Conservation (phyloP, 768 basidiomycete species). For the Zangia roseola region DNA sequence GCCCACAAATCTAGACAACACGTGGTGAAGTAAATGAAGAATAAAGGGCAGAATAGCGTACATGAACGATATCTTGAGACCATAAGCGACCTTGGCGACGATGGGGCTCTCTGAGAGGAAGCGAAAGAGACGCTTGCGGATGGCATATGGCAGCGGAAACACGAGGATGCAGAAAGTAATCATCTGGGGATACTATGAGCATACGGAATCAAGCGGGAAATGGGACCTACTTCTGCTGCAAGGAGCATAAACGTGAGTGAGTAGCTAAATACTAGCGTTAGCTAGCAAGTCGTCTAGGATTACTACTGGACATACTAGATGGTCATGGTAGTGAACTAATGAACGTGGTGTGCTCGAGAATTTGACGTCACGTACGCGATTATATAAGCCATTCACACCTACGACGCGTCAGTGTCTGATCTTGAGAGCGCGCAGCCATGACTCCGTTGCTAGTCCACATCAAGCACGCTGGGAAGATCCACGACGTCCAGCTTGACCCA, state of each 20-base stretch:
- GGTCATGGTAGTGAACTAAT: constrained; percentile 43
- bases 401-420: constrained; percentile 23
- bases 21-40: background rate
- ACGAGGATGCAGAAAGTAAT: constrained; percentile 82
- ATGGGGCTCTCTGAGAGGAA: constrained; percentile 68
- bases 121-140: constrained; percentile 68
- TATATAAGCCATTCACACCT: constrained; percentile 33
- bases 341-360: constrained; percentile 18
- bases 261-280: constrained; percentile 47
- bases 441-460: constrained; percentile 72
- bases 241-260: constrained; percentile 78
- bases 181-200: constrained; percentile 57
- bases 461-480: constrained; percentile 85
- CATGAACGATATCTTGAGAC: constrained; percentile 94
- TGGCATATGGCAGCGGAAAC: constrained; percentile 74
- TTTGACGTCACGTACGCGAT: constrained; percentile 28
- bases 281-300: no score
- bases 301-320: constrained; percentile 36
- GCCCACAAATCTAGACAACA: constrained; percentile 63
- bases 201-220: background rate
- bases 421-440: constrained; percentile 46
- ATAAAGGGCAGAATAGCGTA: constrained; percentile 35
- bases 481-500: constrained; percentile 70
- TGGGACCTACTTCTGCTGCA: constrained; percentile 58
- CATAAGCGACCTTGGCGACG: constrained; percentile 87